These are phyloP conservation scores for Spergularia bocconei DNA, from an alignment of 148 eudicot genomes.

Conservation along the genomic window DNA sequence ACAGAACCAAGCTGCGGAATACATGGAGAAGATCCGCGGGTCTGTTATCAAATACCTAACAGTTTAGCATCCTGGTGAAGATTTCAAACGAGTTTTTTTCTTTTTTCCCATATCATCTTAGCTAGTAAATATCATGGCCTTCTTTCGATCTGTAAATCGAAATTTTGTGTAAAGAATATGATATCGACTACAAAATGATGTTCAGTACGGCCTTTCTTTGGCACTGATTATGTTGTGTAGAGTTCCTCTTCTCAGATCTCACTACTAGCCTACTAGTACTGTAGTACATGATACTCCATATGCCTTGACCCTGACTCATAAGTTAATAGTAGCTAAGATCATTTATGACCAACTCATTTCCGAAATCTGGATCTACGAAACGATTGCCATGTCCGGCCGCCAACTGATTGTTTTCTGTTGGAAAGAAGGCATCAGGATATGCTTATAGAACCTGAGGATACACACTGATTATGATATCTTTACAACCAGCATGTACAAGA, in stretches of 20 bases:
- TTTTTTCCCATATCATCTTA: background rate
- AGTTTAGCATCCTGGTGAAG: slow-evolving; percentile 36
- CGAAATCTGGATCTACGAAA: background rate
- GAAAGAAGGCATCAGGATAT: background rate
- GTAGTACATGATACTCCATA: too few relatives aligned
- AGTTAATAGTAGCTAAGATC: too few relatives aligned
- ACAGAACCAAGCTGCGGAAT: slow-evolving; percentile 85
- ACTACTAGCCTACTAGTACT: too few relatives aligned
- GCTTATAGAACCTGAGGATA: too few relatives aligned
- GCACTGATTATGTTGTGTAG: background rate
- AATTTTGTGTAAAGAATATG: slow-evolving; percentile 13
- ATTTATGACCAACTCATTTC: background rate
- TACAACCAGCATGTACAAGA: background rate
- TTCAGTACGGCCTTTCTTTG: background rate
- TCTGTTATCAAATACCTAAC: slow-evolving; percentile 83
- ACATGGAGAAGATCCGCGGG: slow-evolving; percentile 88
- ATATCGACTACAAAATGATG: background rate
- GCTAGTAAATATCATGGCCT: background rate
- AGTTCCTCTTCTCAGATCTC: too few relatives aligned
- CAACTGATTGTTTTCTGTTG: background rate
- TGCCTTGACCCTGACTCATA: too few relatives aligned
- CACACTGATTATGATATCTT: too few relatives aligned
- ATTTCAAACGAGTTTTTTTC: background rate
- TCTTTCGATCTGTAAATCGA: background rate
- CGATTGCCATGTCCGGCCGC: too few relatives aligned